Conservation (phyloP, 495 filamentous ascomycete genomes). For the Penicillium desertorum region DNA sequence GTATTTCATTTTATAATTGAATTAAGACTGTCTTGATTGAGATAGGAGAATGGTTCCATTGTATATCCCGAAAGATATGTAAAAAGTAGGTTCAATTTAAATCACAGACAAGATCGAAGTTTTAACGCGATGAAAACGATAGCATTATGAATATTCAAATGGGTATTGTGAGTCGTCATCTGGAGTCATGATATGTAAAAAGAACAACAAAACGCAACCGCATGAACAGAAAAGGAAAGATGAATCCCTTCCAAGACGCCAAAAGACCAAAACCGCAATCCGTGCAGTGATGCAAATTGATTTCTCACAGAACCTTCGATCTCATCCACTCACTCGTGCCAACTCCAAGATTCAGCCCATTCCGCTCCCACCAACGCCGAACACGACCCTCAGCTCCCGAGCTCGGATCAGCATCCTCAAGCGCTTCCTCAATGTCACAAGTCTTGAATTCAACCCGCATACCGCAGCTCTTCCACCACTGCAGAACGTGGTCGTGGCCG, state of each 20-base stretch:
- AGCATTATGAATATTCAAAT: slow-evolving; percentile 23
- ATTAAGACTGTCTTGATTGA: neutral
- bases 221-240: neutral
- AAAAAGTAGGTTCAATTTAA: slow-evolving; percentile 4
- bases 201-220: slow-evolving; percentile 6
- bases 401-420: slow-evolving; percentile 78
- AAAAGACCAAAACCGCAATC: slow-evolving; percentile 11
- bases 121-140: slow-evolving; percentile 12
- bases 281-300: slow-evolving; percentile 7
- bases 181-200: slow-evolving; percentile 21
- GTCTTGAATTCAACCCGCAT: slow-evolving; percentile 87
- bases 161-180: slow-evolving; percentile 31
- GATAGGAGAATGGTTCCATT: neutral
- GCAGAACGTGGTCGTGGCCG: slow-evolving; percentile 76
- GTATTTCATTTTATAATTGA: neutral
- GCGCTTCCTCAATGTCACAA: slow-evolving; percentile 90
- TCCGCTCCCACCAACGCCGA: slow-evolving; percentile 83
- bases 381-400: slow-evolving; percentile 63
- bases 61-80: neutral
- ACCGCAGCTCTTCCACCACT: slow-evolving; percentile 85
- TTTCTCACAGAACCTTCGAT: slow-evolving; percentile 57
- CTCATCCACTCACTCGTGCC: slow-evolving; percentile 95
- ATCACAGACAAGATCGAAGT: slow-evolving; percentile 1
- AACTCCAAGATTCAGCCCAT: slow-evolving; percentile 82
- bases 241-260: slow-evolving; percentile 4